phyloP scores from a whole-genome alignment of 352 stramenopile genomes.

The Pythium apleroticum region DNA sequence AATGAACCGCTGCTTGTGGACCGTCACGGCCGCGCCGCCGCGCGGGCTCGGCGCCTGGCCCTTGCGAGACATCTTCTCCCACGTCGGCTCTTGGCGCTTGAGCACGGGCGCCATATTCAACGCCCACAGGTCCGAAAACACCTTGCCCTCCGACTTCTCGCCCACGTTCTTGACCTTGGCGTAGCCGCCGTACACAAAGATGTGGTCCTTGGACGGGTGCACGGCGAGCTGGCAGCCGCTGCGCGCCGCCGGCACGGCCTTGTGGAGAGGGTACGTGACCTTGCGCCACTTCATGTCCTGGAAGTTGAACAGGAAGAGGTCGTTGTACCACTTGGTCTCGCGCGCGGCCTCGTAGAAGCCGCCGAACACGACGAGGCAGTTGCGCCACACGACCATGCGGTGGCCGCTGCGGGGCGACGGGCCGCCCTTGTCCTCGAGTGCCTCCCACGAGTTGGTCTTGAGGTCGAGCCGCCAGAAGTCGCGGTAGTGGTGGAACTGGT shows the following conservation, averaged over 20 bases:
- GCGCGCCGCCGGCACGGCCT: constrained; percentile 59
- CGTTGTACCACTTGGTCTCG: constrained; percentile 95
- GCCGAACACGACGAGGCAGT: constrained; percentile 97
- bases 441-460: constrained; percentile 94
- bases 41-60: constrained; percentile 80
- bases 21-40: constrained; percentile 75
- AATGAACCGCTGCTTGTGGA: constrained; percentile 95
- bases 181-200: constrained; percentile 96
- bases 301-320: constrained; percentile 92
- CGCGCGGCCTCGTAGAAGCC: constrained; percentile 96
- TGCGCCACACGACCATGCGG: constrained; percentile 93
- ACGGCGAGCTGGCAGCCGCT: constrained; percentile 85
- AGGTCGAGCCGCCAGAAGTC: constrained; percentile 92
- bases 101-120: constrained; percentile 91
- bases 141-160: constrained; percentile 92
- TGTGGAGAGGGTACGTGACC: constrained; percentile 63
- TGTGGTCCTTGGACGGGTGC: constrained; percentile 83
- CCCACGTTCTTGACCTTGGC: constrained; percentile 93
- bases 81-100: constrained; percentile 90
- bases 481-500: constrained; percentile 98
- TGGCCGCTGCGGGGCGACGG: constrained; percentile 87
- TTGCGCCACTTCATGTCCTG: constrained; percentile 90
- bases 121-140: constrained; percentile 95
- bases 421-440: constrained; percentile 85
- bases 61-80: constrained; percentile 93